Conservation (phyloP, 495 filamentous ascomycete genomes). For the Penicillium fimorum region DNA sequence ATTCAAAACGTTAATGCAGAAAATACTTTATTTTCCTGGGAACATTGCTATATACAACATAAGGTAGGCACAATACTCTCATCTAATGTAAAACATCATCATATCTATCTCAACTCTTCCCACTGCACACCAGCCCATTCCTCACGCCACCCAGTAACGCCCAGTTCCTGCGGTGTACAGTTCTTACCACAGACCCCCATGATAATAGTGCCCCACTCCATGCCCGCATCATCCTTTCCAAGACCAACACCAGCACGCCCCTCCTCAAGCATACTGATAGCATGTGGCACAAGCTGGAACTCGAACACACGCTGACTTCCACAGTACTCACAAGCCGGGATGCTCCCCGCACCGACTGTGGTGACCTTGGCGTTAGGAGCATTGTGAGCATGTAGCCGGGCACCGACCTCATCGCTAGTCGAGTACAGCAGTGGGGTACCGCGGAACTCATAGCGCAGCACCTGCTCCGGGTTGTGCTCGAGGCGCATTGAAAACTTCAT, state of each 20-base stretch:
- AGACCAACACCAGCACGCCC: conserved; percentile 64
- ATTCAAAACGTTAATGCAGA: neutral
- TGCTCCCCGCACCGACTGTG: conserved; percentile 32
- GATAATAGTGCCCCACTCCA: conserved; percentile 99
- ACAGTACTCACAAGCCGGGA: conserved; percentile 78
- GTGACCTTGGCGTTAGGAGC: conserved; percentile 23
- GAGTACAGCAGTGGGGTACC: conserved; percentile 81
- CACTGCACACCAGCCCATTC: conserved; percentile 98
- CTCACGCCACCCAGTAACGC: conserved; percentile 69
- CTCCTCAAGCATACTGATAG: conserved; percentile 83
- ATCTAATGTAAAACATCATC: neutral
- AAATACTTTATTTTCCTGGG: neutral
- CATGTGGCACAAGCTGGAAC: conserved; percentile 84
- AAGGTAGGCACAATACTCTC: neutral
- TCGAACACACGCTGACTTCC: conserved; percentile 78
- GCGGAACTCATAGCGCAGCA: conserved; percentile 86
- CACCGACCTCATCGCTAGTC: conserved; percentile 70
- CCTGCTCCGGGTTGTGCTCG: conserved; percentile 89
- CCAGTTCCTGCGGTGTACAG: conserved; percentile 57
- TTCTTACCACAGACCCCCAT: conserved; percentile 77
- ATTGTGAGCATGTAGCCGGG: conserved; percentile 49
- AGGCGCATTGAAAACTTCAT: conserved; percentile 85
- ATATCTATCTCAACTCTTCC: conserved; percentile 64
- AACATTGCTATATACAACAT: neutral
- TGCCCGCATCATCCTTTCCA: conserved; percentile 64